Evolutionary conservation across 2,329 filamentous ascomycete species (phyloP).

Genomic region (Neoarthrinium moseri): DNA sequence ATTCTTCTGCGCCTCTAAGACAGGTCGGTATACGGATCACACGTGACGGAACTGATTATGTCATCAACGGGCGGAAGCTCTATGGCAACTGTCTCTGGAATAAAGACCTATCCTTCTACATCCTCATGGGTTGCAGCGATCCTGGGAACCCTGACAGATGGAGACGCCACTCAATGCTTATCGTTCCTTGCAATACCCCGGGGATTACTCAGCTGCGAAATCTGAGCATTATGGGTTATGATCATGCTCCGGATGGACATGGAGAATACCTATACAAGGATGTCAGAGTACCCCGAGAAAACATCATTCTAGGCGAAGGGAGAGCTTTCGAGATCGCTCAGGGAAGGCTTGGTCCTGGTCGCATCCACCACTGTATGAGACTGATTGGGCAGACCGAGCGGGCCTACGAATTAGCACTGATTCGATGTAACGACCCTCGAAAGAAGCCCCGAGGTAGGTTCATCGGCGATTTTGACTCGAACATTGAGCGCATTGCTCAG

Average conservation of each 20-base stretch:
- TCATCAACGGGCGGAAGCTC: slow-evolving; percentile 40
- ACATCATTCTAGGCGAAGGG: slow-evolving; percentile 39
- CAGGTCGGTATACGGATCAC: slow-evolving; percentile 38
- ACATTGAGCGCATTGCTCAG: slow-evolving; percentile 38
- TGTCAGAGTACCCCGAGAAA: slow-evolving; percentile 35
- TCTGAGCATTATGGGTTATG: slow-evolving; percentile 39
- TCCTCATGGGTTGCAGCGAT: slow-evolving; percentile 35
- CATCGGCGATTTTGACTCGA: slow-evolving; percentile 38
- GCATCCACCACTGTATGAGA: slow-evolving; percentile 42
- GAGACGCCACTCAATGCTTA: slow-evolving; percentile 36
- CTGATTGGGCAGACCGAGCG: slow-evolving; percentile 40
- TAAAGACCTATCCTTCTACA: slow-evolving; percentile 30
- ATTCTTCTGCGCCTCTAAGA: no score
- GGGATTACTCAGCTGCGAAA: slow-evolving; percentile 37
- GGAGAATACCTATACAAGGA: slow-evolving; percentile 40
- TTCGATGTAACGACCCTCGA: slow-evolving; percentile 32
- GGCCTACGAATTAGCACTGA: slow-evolving; percentile 37
- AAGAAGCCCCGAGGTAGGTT: slow-evolving; percentile 37
- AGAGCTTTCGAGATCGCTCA: slow-evolving; percentile 41
- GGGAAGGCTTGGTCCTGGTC: slow-evolving; percentile 36
- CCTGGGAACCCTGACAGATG: slow-evolving; percentile 36
- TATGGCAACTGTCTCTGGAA: slow-evolving; percentile 39
- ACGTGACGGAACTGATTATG: slow-evolving; percentile 32
- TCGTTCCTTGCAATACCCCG: slow-evolving; percentile 34
- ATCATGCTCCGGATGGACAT: slow-evolving; percentile 39